Base-by-base conservation (phyloP, 495 filamentous ascomycete species). In the Xylaria castorea region DNA sequence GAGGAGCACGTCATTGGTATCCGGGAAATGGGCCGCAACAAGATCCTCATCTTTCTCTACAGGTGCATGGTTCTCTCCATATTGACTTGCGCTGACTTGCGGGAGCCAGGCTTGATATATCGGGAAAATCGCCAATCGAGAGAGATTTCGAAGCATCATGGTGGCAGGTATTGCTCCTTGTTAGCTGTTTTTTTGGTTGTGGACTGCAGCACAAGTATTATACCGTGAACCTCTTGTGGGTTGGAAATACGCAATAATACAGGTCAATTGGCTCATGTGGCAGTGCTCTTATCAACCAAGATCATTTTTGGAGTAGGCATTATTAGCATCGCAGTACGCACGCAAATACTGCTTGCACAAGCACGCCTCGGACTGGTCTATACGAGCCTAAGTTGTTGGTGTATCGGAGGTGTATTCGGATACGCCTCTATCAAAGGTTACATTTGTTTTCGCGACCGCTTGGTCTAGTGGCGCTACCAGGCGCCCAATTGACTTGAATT, bases 1-100 rank as follows among this genome's bases (percentile, higher is more conserved):
- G 46, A 72, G 46, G 5, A 80, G 75, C 11, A 70, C 69, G 9
- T 78, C 74, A 34, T 74, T 70, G 12, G 76, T 76, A 55, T 78
- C 71, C 1, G 72, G 76, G 61, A 80, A 80, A 57, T 78, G 75
- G 4, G 73, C 73, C 3, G 74, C 76, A 42, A 80, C 76, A 2
- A 77, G 51, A 1, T 75, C 78, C 38, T 77, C 72, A 34, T 80
- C 78, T 44, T 57, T 74, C 61, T 75, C 68, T 2, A 78, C 73
- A 2, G 74, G 68, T 25, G 64, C 36, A 32, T 74, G 76, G 44
- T 80, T 80, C 14, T 75, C 66, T 30, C 78, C 78, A 42, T 80
- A 80, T 20, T 75, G 74, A 22, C 65, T 73, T 5, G 77, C 77
- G 2, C 27, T 14, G 22, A 53, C 72, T 18, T 67, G 42, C 6